Conservation (phyloP, 805 yeast genomes). For the Candida rishiriensis region DNA sequence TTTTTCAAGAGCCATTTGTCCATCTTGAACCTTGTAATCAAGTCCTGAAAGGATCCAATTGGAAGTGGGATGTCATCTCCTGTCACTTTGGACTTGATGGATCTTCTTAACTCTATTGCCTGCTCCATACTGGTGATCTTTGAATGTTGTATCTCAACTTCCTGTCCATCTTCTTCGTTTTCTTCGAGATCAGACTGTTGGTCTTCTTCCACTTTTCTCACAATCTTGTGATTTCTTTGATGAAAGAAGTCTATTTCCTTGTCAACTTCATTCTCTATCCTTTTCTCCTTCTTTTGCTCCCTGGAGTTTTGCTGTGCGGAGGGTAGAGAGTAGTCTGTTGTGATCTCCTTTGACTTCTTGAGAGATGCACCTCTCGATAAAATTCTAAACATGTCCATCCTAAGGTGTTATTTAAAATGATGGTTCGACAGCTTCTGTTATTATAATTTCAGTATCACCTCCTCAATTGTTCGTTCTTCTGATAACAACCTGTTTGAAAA, state of each 20-base stretch:
- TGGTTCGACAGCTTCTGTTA: no score
- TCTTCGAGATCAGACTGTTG: slow-evolving; percentile 25
- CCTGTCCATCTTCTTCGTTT: slow-evolving; percentile 16
- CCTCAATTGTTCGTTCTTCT: no score
- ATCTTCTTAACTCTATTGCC: slow-evolving; percentile 56
- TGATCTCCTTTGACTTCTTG: slow-evolving; percentile 47
- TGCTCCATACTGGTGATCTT: slow-evolving; percentile 51
- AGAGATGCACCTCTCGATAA: slow-evolving; percentile 82
- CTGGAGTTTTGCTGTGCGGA: slow-evolving; percentile 15
- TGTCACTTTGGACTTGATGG: slow-evolving; percentile 61
- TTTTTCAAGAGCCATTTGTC: slow-evolving; percentile 57
- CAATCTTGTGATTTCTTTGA: slow-evolving; percentile 38
- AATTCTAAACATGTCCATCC: slow-evolving; percentile 86
- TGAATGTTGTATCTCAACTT: neutral
- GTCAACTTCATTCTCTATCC: slow-evolving; percentile 48
- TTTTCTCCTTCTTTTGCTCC: slow-evolving; percentile 33
- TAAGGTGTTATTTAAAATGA: no score
- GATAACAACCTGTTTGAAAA: no score
- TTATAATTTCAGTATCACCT: no score
- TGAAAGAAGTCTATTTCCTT: slow-evolving; percentile 83
- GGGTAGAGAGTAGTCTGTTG: slow-evolving; percentile 38
- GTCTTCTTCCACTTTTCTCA: slow-evolving; percentile 18
- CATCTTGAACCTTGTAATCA: slow-evolving; percentile 62
- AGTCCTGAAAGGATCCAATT: slow-evolving; percentile 82
- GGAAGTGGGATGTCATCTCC: slow-evolving; percentile 91